These are phyloP conservation scores for Lumnitzera littorea DNA, from an alignment of 345 rosid genomes.

Conservation along the genomic window DNA sequence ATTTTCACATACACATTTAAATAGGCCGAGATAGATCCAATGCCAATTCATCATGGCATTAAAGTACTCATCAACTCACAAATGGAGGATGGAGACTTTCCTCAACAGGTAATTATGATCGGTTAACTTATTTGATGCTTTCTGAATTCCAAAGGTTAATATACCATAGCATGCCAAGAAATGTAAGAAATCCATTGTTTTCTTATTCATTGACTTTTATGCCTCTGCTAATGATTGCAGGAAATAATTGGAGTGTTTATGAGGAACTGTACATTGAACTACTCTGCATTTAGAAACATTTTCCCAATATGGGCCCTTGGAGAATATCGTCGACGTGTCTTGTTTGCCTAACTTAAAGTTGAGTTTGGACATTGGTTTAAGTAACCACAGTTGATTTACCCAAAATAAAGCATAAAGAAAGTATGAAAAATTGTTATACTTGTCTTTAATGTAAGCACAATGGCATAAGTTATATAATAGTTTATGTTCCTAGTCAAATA, in stretches of 20 bases:
- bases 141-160: not conserved
- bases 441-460: too few relatives aligned
- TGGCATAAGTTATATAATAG: too few relatives aligned
- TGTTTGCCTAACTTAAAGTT: not conserved
- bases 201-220: too few relatives aligned
- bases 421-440: too few relatives aligned
- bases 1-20: not conserved
- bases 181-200: not conserved
- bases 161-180: too few relatives aligned
- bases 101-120: conserved; percentile 29
- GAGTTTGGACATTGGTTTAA: too few relatives aligned
- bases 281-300: conserved; percentile 37
- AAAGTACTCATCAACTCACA: conserved; percentile 38
- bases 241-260: conserved; percentile 38
- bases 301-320: conserved; percentile 48
- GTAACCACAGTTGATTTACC: too few relatives aligned
- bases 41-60: conserved; percentile 35
- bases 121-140: not conserved
- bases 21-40: conserved; percentile 21
- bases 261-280: conserved; percentile 39
- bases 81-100: conserved; percentile 51
- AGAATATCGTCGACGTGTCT: conserved; percentile 24
- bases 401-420: too few relatives aligned
- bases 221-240: conserved; percentile 4
- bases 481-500: too few relatives aligned